These are phyloP conservation scores for Dactylellina leptospora DNA, from an alignment of 2,329 filamentous ascomycete species.

Conservation along the genomic window DNA sequence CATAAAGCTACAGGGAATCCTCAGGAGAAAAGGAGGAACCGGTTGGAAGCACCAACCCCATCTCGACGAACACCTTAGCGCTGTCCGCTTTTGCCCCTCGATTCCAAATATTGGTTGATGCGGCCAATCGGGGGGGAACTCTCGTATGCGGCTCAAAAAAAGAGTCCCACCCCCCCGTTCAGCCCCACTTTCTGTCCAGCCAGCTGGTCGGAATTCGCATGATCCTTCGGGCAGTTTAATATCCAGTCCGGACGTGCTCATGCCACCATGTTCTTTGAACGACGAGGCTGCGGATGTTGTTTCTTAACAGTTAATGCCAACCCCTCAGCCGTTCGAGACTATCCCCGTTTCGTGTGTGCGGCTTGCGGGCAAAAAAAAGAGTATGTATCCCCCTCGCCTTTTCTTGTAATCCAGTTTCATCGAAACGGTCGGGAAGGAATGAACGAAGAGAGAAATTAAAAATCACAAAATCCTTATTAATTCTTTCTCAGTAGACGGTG, in stretches of 20 bases:
- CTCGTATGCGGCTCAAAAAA: conserved; percentile 16
- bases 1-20: too few species aligned
- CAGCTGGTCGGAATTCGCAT: conserved; percentile 14
- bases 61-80: too few species aligned
- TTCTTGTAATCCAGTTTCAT: too few species aligned
- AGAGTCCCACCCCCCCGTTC: not conserved
- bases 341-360: conserved; percentile 20
- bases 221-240: not conserved
- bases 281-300: conserved; percentile 4
- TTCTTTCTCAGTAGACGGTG: too few species aligned
- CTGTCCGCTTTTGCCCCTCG: conserved; percentile 22
- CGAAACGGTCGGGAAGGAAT: too few species aligned
- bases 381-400: too few species aligned
- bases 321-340: conserved; percentile 34
- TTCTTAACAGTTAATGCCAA: not conserved
- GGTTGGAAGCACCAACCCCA: too few species aligned
- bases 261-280: conserved; percentile 16
- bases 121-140: too few species aligned
- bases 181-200: not conserved
- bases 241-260: not conserved
- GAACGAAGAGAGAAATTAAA: too few species aligned
- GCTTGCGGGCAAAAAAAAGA: conserved; percentile 2
- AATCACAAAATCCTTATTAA: too few species aligned
- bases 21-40: too few species aligned
- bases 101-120: conserved; percentile 22